Base-by-base conservation (phyloP, 257 asterid species). In the Lycium barbarum region DNA sequence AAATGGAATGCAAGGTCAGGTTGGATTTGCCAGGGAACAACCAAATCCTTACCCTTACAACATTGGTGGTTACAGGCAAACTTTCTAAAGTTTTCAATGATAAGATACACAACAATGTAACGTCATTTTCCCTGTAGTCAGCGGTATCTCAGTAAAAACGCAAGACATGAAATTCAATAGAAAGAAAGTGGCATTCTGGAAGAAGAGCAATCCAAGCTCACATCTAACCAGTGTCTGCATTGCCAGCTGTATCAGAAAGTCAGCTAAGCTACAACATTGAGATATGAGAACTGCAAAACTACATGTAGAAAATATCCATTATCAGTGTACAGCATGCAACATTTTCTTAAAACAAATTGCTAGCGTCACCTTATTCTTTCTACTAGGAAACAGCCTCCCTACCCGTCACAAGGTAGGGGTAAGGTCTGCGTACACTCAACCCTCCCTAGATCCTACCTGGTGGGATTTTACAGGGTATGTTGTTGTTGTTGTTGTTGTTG, bases 1-100 rank as follows among this genome's bases (percentile, higher is more conserved):
- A 38, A 94, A 91, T 81, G 99, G 99, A 84, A 93, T 89, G 95
- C 98, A 94, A 85, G 99, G 98, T 43, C 93, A 90, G 40, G 94
- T 88, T 36, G 91, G 90, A 51, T 91, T 91, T 62, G 76, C 89
- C 81, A 90, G 87, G 66, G 84, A 81, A 79, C 91, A 89, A 67
- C 88, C 86, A 57, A 88, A 83, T 55, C 84, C 84, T 12, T 80
- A 92, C 80, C 93, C 90, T 14, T 87, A 88, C 85, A 89, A 87
- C 85, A 53, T 83, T 5, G 94, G 96, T 55, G 94, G 94, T 12
- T 89, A 89, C 89, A 83, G 86, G 26, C 84, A 87, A 63, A 89
- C 89, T 33, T 87, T 76, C 70, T 91, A 82, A 93, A 59, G 35
- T 47, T 26, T 78, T 78, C 49, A 8, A 65, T 53, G 3, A 54